Evolutionary conservation across 2,329 filamentous ascomycete genomes (phyloP).

Genomic region (Lachnellula occidentalis): DNA sequence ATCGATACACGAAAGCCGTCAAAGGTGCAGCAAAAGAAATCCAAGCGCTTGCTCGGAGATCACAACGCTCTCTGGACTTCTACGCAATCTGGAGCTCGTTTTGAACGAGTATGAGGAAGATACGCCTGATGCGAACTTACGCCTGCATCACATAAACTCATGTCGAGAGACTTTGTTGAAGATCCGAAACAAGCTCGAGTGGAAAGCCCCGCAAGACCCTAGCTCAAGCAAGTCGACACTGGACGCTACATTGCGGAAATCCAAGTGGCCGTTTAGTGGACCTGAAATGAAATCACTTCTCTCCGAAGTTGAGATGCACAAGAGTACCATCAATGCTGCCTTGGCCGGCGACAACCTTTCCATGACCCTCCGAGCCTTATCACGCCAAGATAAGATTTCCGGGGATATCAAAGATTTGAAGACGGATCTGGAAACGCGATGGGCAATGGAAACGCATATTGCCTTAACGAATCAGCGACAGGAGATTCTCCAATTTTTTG

Average conservation of each 20-base stretch:
- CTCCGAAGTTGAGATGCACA: constrained; percentile 4
- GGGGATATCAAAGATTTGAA: not conserved
- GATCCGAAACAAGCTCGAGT: not conserved
- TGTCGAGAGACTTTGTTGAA: not conserved
- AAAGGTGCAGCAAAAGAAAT: constrained; percentile 8
- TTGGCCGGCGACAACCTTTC: not conserved
- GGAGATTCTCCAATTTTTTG: not conserved
- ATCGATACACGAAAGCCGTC: constrained; percentile 2
- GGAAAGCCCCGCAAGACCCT: not conserved
- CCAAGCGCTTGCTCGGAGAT: not conserved
- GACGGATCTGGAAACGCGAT: not conserved
- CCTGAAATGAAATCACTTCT: constrained; percentile 3
- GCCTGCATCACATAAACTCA: not conserved
- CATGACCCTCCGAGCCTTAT: not conserved
- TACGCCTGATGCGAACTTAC: not conserved
- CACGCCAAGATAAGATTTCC: not conserved
- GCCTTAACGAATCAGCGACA: not conserved
- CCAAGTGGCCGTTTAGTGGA: constrained; percentile 4
- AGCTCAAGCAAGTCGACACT: not conserved
- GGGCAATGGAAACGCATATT: not conserved
- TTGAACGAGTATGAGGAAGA: constrained; percentile 2
- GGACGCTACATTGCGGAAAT: not conserved
- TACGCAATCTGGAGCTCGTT: constrained; percentile 4
- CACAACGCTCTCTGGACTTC: constrained; percentile 1
- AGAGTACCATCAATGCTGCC: constrained; percentile 1